Conservation (phyloP, 495 filamentous ascomycete genomes). For the Penicillium lagena region DNA sequence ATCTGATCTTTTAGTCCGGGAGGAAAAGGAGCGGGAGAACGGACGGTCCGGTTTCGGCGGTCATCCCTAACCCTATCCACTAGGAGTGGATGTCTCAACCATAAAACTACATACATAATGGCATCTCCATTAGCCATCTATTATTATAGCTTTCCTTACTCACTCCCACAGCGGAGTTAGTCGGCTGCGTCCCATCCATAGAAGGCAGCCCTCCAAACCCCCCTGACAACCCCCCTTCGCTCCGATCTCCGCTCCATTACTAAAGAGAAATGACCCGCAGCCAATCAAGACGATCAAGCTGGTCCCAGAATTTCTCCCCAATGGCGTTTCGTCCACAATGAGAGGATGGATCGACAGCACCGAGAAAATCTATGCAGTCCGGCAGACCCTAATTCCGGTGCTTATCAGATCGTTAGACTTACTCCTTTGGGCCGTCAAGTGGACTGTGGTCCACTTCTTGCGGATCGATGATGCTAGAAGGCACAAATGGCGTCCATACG, state of each 20-base stretch:
- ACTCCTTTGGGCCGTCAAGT: conserved; percentile 6
- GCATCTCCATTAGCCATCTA: too few species aligned
- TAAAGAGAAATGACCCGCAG: conserved; percentile 12
- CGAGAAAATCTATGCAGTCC: background rate
- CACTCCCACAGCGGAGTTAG: too few species aligned
- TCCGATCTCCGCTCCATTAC: conserved; percentile 12
- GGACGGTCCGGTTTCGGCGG: conserved; percentile 28
- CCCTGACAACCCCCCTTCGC: background rate
- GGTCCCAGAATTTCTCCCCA: conserved; percentile 9
- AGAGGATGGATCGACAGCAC: conserved; percentile 16
- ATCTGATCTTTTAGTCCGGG: background rate
- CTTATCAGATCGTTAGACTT: conserved; percentile 22
- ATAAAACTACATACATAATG: too few species aligned
- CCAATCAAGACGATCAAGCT: conserved; percentile 8
- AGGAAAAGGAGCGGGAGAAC: conserved; percentile 17
- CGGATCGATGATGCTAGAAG: conserved; percentile 8
- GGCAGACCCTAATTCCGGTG: too few species aligned
- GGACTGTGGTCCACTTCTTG: conserved; percentile 6
- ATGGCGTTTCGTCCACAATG: conserved; percentile 6
- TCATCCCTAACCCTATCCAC: too few species aligned
- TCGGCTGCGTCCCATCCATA: too few species aligned
- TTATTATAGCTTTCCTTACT: too few species aligned
- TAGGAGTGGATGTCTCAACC: too few species aligned
- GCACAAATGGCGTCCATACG: background rate
- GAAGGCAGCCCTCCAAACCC: too few species aligned